Evolutionary conservation across 139 green algal genomes (phyloP).

Genomic region (Cymbomonas tetramitiformis): DNA sequence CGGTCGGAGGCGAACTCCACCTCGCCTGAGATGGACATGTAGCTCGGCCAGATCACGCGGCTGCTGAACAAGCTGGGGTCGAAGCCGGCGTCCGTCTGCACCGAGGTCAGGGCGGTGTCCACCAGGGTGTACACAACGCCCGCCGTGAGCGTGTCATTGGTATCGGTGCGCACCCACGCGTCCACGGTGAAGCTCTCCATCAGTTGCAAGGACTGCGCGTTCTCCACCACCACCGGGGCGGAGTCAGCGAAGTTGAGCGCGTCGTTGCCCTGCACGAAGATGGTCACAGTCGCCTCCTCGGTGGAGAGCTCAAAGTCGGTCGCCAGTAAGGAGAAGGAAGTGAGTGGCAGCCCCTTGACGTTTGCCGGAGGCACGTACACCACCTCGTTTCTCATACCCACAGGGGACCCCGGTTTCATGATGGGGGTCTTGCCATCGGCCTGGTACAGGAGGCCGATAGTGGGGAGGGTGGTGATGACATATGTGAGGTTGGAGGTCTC

Average conservation of each 20-base stretch:
- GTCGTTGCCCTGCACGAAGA: slow-evolving; percentile 3
- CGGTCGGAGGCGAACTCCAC: not conserved
- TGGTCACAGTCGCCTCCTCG: slow-evolving; percentile 5
- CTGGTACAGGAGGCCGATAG: slow-evolving; percentile 4
- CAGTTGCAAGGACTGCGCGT: not conserved
- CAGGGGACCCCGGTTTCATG: not conserved
- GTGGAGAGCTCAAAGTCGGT: not conserved
- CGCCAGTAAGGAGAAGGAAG: slow-evolving; percentile 2
- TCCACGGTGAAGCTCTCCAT: slow-evolving; percentile 9
- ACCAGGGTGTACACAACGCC: slow-evolving; percentile 1
- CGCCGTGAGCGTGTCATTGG: not conserved
- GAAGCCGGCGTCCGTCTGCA: not conserved
- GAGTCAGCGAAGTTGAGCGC: not conserved
- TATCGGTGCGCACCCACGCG: slow-evolving; percentile 8
- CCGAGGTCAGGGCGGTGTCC: slow-evolving; percentile 9
- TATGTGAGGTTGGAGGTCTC: slow-evolving; percentile 9
- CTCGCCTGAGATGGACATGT: not conserved
- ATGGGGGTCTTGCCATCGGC: not conserved
- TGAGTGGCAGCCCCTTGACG: not conserved
- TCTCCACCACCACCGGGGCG: not conserved
- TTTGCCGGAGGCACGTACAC: slow-evolving; percentile 11
- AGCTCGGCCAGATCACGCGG: slow-evolving; percentile 1
- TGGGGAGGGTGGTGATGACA: slow-evolving; percentile 4
- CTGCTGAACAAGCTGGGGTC: not conserved
- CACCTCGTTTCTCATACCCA: no score